Conservation (phyloP, 2,329 filamentous ascomycete genomes). For the Phyllosticta capitalensis region DNA sequence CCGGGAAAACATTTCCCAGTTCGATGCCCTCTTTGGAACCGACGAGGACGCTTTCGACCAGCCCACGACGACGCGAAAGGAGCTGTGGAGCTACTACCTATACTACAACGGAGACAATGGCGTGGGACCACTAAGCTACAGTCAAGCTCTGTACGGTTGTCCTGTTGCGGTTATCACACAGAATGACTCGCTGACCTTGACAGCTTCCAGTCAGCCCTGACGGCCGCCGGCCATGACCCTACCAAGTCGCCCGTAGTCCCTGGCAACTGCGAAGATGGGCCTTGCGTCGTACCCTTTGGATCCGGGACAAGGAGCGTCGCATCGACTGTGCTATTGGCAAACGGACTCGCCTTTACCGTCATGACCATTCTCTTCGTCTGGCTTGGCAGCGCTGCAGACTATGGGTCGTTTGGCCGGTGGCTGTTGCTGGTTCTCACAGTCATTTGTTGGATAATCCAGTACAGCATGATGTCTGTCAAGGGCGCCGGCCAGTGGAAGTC, state of each 20-base stretch:
- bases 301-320: conserved; percentile 44
- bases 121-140: conserved; percentile 15
- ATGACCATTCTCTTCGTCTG: conserved; percentile 50
- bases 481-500: conserved; percentile 49
- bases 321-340: conserved; percentile 55
- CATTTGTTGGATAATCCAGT: conserved; percentile 54
- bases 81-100: conserved; percentile 50
- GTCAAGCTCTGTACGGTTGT: conserved; percentile 3
- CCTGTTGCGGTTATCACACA: not conserved
- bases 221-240: conserved; percentile 45
- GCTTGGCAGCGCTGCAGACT: conserved; percentile 47
- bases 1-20: conserved; percentile 6
- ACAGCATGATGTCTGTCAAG: conserved; percentile 59
- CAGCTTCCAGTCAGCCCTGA: conserved; percentile 8
- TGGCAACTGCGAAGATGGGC: conserved; percentile 23
- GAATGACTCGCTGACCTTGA: not conserved
- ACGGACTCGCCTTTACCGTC: conserved; percentile 59
- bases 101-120: conserved; percentile 63
- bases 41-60: conserved; percentile 36
- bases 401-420: conserved; percentile 47
- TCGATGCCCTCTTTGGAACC: conserved; percentile 8
- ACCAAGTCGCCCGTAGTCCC: conserved; percentile 48
- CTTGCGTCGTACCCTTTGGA: conserved; percentile 13
- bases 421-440: conserved; percentile 53
- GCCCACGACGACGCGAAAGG: conserved; percentile 42